Percentiles rank a stretch among this genome's conserved stretches.
Conservation (phyloP, 176 grass and related monocot species). For the Chrysopogon serrulatus region DNA sequence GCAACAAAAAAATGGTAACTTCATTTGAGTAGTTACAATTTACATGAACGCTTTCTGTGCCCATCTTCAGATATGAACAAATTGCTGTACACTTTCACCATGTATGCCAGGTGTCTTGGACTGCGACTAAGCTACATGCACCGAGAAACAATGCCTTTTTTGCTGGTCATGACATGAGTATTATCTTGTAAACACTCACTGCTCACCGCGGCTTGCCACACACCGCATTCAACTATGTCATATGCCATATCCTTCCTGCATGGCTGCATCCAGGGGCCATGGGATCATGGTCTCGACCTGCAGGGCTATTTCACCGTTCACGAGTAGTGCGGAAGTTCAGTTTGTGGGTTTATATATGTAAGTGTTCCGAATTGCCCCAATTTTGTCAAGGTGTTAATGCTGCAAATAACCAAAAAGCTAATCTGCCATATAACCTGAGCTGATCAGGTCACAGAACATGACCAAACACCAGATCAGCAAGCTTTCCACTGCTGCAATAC, state of each 20-base stretch:
- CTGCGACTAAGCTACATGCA: neutral
- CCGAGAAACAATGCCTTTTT: neutral
- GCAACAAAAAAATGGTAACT: neutral
- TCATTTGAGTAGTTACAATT: conserved; percentile 13
- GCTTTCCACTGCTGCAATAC: neutral
- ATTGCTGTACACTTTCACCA: conserved; percentile 8
- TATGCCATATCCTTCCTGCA: neutral
- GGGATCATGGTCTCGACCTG: neutral
- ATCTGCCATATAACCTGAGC: neutral
- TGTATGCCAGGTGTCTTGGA: neutral
- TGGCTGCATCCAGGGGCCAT: neutral
- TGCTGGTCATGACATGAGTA: neutral
- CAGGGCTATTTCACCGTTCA: neutral
- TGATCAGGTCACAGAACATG: neutral
- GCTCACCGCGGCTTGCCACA: neutral
- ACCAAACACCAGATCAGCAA: conserved; percentile 5
- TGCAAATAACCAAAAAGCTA: neutral
- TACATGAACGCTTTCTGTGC: conserved; percentile 5
- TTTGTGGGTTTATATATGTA: neutral
- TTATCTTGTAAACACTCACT: neutral
- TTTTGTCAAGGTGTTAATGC: neutral
- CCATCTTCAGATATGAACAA: conserved; percentile 11
- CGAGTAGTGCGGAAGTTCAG: neutral
- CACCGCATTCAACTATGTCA: neutral
- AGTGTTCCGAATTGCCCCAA: neutral